Conservation (phyloP, 2,329 filamentous ascomycete genomes). For the Colletotrichum truncatum region DNA sequence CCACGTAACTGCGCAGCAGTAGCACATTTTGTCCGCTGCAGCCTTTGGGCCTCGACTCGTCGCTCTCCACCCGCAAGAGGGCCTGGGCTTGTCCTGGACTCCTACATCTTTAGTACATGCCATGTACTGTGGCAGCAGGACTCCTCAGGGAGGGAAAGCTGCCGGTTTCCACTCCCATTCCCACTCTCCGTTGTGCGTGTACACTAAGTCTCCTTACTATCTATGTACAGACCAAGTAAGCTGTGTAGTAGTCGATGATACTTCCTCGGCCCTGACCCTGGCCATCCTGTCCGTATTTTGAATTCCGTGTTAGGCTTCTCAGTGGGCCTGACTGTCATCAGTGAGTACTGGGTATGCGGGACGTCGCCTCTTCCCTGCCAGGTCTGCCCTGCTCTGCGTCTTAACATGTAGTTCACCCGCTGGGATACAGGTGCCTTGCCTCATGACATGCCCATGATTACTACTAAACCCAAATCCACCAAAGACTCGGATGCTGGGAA, state of each 20-base stretch:
- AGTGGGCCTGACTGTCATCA: too few relatives aligned
- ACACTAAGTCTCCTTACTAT: too few relatives aligned
- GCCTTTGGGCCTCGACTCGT: conserved; percentile 19
- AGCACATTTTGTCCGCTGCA: conserved; percentile 16
- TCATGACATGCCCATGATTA: too few relatives aligned
- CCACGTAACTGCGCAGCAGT: conserved; percentile 25
- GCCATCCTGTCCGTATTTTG: too few relatives aligned
- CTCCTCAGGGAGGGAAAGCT: neutral
- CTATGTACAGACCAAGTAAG: too few relatives aligned
- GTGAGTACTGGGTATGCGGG: too few relatives aligned
- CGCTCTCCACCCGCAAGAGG: conserved; percentile 14
- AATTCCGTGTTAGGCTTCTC: too few relatives aligned
- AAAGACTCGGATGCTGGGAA: neutral
- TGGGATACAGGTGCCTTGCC: too few relatives aligned
- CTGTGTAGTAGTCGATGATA: too few relatives aligned
- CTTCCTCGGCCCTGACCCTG: neutral
- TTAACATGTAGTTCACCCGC: neutral
- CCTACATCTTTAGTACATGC: neutral
- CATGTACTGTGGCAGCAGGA: neutral
- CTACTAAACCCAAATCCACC: too few relatives aligned
- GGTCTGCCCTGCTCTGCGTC: neutral
- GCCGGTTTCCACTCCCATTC: conserved; percentile 17
- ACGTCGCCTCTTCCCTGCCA: neutral
- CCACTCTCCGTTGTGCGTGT: conserved; percentile 19
- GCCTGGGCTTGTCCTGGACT: conserved; percentile 5